Conservation (phyloP, 768 basidiomycete genomes). For the Trametes cingulata region DNA sequence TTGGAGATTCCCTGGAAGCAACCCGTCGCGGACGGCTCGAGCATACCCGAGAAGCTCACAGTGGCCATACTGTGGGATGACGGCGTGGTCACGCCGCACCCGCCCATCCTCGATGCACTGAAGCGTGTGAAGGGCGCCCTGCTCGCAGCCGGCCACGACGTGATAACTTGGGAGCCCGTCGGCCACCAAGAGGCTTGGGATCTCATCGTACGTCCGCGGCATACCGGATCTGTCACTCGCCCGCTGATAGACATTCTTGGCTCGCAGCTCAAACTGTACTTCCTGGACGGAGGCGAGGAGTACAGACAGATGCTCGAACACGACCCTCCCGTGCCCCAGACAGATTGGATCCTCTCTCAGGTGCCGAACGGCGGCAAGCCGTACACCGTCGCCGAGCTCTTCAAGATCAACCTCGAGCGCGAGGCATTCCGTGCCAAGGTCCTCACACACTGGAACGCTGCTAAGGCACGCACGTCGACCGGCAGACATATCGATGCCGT, state of each 20-base stretch:
- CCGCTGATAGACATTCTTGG: constrained; percentile 22
- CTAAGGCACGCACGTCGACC: constrained; percentile 36
- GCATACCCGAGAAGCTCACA: constrained; percentile 42
- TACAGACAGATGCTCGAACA: constrained; percentile 40
- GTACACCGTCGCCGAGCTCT: constrained; percentile 44
- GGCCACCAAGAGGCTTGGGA: constrained; percentile 48
- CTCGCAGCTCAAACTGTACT: constrained; percentile 41
- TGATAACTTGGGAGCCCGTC: constrained; percentile 49
- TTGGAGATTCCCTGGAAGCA: constrained; percentile 52
- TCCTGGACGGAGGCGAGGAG: constrained; percentile 50
- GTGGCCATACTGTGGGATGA: constrained; percentile 54
- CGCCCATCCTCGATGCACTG: constrained; percentile 47
- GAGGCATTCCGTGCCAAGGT: constrained; percentile 43
- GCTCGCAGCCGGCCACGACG: constrained; percentile 49
- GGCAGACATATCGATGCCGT: constrained; percentile 50
- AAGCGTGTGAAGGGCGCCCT: constrained; percentile 41
- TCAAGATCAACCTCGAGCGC: constrained; percentile 45
- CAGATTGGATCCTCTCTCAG: constrained; percentile 45
- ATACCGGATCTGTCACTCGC: constrained; percentile 9
- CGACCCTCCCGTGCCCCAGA: constrained; percentile 44
- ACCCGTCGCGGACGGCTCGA: constrained; percentile 39
- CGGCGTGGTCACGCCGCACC: constrained; percentile 50
- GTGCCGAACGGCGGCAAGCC: constrained; percentile 38
- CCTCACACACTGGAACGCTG: constrained; percentile 48
- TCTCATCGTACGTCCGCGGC: constrained; percentile 41